These are phyloP conservation scores for Paecilomyces sp. DNA, from an alignment of 2,329 filamentous ascomycete genomes.

Conservation along the genomic window DNA sequence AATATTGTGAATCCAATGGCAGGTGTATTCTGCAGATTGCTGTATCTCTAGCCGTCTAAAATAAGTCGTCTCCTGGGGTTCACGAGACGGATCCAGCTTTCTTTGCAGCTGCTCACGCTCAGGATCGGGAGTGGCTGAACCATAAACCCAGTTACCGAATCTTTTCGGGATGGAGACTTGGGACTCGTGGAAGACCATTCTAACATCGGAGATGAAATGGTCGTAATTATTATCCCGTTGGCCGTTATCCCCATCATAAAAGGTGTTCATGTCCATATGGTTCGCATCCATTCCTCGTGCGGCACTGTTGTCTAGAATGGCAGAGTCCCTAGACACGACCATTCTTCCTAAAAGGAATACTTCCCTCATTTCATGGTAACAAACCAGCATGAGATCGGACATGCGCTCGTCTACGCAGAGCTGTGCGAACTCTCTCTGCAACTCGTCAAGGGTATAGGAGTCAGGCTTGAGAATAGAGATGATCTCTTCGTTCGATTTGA, in stretches of 20 bases:
- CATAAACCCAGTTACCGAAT: not conserved
- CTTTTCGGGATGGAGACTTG: not conserved
- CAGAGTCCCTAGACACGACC: not conserved
- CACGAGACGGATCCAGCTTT: not conserved
- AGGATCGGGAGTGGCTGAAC: not conserved
- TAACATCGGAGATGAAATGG: not conserved
- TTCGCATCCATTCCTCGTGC: not conserved
- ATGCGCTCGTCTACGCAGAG: not conserved
- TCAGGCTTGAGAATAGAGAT: not conserved
- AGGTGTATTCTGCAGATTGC: not conserved
- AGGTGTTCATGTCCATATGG: not conserved
- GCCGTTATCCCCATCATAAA: not conserved
- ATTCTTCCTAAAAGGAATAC: not conserved
- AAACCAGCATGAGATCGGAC: not conserved
- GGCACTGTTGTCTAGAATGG: not conserved
- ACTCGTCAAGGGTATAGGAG: not conserved
- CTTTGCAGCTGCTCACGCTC: not conserved
- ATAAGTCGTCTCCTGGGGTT: not conserved
- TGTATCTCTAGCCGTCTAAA: not conserved
- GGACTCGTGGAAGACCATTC: not conserved
- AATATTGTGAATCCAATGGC: not conserved
- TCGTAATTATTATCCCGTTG: not conserved
- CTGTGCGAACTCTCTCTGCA: not conserved
- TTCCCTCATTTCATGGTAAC: not conserved
- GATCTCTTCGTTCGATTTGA: not conserved